Percentiles rank a stretch among this genome's conserved stretches.
Evolutionary conservation across 1,284 basidiomycete genomes (phyloP).

Genomic region (Ganoderma lingzhi): DNA sequence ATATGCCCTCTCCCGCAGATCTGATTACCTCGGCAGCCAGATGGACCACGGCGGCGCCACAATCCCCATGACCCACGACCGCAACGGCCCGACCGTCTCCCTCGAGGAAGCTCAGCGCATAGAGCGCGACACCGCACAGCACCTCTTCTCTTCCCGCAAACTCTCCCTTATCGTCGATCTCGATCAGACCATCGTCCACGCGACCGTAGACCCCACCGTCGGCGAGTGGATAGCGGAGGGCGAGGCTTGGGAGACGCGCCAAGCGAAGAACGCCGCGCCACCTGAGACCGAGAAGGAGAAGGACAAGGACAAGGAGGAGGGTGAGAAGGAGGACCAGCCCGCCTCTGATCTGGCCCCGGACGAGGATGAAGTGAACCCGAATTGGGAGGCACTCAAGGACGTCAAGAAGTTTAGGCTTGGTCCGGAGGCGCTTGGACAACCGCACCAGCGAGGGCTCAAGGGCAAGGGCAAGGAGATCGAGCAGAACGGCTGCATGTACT

Average conservation of each 20-base stretch:
- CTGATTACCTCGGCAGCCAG: conserved; percentile 78
- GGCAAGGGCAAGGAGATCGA: conserved; percentile 71
- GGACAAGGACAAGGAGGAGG: conserved; percentile 18
- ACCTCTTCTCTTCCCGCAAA: conserved; percentile 80
- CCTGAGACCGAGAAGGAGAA: conserved; percentile 28
- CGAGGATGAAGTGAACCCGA: conserved; percentile 81
- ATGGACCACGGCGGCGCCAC: conserved; percentile 56
- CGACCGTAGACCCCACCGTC: conserved; percentile 97
- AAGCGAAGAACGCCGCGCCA: conserved; percentile 50
- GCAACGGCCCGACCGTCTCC: conserved; percentile 80
- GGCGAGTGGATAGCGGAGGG: conserved; percentile 96
- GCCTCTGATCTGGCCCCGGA: conserved; percentile 43
- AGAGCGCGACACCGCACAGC: conserved; percentile 82
- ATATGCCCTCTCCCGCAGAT: conserved; percentile 51
- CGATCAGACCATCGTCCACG: conserved; percentile 98
- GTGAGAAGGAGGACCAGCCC: conserved; percentile 23
- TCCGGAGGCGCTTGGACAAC: conserved; percentile 74
- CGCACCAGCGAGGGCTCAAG: conserved; percentile 49
- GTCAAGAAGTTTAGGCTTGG: conserved; percentile 89
- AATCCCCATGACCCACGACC: conserved; percentile 88
- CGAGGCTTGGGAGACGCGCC: conserved; percentile 72
- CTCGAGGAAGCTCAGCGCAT: conserved; percentile 90
- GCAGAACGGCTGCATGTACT: conserved; percentile 91
- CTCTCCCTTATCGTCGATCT: conserved; percentile 97
- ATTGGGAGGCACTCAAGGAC: conserved; percentile 88